Evolutionary conservation across 805 yeast species (phyloP), one percentile per base, ranked within the genome.

Genomic region (Lachancea sp.): DNA sequence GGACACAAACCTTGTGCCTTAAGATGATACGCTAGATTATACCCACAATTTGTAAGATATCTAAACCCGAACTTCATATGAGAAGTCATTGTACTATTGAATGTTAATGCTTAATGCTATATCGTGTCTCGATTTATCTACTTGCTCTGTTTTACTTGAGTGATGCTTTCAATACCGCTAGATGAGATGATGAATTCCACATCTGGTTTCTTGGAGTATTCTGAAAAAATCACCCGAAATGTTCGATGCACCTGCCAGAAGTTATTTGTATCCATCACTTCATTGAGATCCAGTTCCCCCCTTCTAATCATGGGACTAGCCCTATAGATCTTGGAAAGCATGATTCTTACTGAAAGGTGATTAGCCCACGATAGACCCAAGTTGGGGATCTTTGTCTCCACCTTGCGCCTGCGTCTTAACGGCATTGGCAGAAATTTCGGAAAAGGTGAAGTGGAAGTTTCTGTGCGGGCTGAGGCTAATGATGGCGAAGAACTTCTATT

Each of bases 321-420:
- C 48, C 62, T 67, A 48, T 69, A 70, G 12, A 65, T 60, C 54
- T 74, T 75, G 36, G 63, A 56, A 46, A 77, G 54, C 36, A 74
- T 61, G 13, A 82, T 64, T 38, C 87, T 65, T 33, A 73, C 70
- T 45, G 74, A 71, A 10, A 81, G 57, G 44, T 65, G 69, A 44
- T 73, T 75, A 10, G 77, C 69, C 83, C 85, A 78, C 9, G 68
- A 55, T 2, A 74, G 48, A 0, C 85, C 86, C 36, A 80, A 59
- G 15, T 80, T 74, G 2, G 86, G 82, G 1, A 75, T 62, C 26
- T 65, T 66, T 1, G 64, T 56, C 36, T 63, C 63, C 19, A 60
- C 42, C 26, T 58, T 57, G 40, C 66, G 56, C 44, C 65, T 68
- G 46, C 63, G 59, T 11, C 45, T 52, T 3, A 20, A 35, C 13